These are phyloP conservation scores for Austroboletus niveus DNA, from an alignment of 1,284 basidiomycete species.

Conservation along the genomic window DNA sequence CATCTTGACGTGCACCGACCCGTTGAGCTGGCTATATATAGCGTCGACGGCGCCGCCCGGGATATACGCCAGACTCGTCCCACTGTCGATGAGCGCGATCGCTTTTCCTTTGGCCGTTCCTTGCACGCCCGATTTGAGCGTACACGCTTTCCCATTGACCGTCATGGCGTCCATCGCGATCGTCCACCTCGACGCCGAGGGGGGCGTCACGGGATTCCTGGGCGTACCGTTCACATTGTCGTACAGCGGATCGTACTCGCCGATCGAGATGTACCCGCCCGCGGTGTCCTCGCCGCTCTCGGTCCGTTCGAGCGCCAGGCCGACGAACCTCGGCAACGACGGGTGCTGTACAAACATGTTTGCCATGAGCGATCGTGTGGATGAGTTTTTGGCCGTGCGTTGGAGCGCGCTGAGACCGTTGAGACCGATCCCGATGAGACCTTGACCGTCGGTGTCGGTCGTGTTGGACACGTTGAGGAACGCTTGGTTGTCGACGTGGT, in stretches of 20 bases:
- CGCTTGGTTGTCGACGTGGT: conserved; percentile 24
- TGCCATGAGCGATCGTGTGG: conserved; percentile 22
- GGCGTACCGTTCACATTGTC: conserved; percentile 30
- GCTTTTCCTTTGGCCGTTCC: conserved; percentile 32
- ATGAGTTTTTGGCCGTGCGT: conserved; percentile 14
- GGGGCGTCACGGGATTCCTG: conserved; percentile 35
- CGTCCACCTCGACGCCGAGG: conserved; percentile 39
- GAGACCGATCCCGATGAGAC: conserved; percentile 28
- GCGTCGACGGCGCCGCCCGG: conserved; percentile 33
- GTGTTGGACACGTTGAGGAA: conserved; percentile 24
- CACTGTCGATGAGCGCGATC: conserved; percentile 44
- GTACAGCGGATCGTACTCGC: conserved; percentile 42
- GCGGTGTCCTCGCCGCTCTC: conserved; percentile 36
- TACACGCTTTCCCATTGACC: conserved; percentile 29
- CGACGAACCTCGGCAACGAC: conserved; percentile 38
- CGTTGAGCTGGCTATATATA: conserved; percentile 40
- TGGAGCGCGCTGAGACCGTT: conserved; percentile 23
- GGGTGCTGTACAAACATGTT: conserved; percentile 44
- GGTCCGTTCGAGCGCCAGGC: conserved; percentile 41
- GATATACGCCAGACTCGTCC: conserved; percentile 38
- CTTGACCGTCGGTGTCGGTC: conserved; percentile 15
- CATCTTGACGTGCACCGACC: conserved; percentile 34
- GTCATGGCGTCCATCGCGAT: conserved; percentile 38
- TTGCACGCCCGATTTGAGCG: conserved; percentile 27
- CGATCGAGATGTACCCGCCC: conserved; percentile 42